phyloP scores from a whole-genome alignment of 2,329 filamentous ascomycete species.

The Botryosphaeria agaves region DNA sequence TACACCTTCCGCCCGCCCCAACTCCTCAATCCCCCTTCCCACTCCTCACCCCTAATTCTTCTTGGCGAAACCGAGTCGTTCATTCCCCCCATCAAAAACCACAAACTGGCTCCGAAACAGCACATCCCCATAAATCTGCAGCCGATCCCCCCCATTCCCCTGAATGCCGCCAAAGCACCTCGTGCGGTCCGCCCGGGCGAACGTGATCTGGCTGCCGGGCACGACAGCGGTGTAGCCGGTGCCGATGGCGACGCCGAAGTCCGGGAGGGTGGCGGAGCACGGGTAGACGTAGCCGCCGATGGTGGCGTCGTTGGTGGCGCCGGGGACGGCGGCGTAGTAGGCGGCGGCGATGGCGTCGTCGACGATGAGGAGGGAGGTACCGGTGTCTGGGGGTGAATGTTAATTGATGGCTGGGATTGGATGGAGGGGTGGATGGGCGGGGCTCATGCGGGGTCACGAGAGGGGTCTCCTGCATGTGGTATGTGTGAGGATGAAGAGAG shows the following conservation, averaged over 20 bases:
- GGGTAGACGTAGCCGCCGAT: slow-evolving; percentile 40
- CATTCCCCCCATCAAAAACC: slow-evolving; percentile 45
- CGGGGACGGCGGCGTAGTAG: slow-evolving; percentile 42
- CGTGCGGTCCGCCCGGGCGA: slow-evolving; percentile 20
- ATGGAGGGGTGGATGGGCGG: too few species aligned
- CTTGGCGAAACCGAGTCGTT: slow-evolving; percentile 26
- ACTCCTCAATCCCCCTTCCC: too few species aligned
- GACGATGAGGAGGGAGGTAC: slow-evolving; percentile 48
- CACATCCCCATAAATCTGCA: slow-evolving; percentile 59
- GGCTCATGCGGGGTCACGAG: too few species aligned
- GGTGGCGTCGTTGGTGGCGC: slow-evolving; percentile 28
- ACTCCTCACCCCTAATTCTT: slow-evolving; percentile 16
- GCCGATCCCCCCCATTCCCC: slow-evolving; percentile 35
- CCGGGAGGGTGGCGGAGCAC: slow-evolving; percentile 32
- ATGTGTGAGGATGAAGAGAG: too few species aligned
- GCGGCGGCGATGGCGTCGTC: slow-evolving; percentile 33
- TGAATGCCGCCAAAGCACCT: slow-evolving; percentile 66
- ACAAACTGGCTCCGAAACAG: slow-evolving; percentile 66
- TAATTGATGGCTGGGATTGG: slow-evolving; percentile 26
- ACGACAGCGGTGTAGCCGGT: slow-evolving; percentile 31
- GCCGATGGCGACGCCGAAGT: slow-evolving; percentile 34
- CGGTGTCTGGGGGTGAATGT: slow-evolving; percentile 49
- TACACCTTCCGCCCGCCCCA: too few species aligned
- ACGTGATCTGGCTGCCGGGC: slow-evolving; percentile 38
- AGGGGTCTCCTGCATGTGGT: too few species aligned